These are phyloP conservation scores for Forsythia viridissima DNA, from an alignment of 257 asterid species.

Conservation along the genomic window DNA sequence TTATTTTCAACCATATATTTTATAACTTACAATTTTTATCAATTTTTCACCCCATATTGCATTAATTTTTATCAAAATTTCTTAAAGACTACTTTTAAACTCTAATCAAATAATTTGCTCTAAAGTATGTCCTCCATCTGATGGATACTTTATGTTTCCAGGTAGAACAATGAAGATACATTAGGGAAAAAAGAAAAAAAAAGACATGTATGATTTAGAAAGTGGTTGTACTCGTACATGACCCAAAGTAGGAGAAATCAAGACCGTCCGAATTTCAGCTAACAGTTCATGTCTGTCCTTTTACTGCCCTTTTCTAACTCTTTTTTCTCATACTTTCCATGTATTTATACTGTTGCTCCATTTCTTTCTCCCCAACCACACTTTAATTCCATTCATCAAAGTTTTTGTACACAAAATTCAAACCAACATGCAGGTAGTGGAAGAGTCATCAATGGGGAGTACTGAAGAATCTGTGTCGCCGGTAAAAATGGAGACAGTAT, in stretches of 20 bases:
- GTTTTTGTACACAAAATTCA: not conserved
- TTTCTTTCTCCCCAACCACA: not conserved
- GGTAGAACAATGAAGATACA: not conserved
- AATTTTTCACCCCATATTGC: too few relatives aligned
- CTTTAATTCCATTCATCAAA: not conserved
- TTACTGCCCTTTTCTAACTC: not conserved
- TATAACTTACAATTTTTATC: too few relatives aligned
- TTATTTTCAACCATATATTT: too few relatives aligned
- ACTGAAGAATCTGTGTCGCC: not conserved
- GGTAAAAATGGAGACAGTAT: slow-evolving; percentile 27
- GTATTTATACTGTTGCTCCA: not conserved
- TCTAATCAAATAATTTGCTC: too few relatives aligned
- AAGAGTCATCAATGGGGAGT: slow-evolving; percentile 28
- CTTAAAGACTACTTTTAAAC: too few relatives aligned
- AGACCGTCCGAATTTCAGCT: not conserved
- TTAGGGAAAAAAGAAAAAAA: not conserved
- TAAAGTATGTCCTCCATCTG: too few relatives aligned
- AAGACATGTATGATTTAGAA: too few relatives aligned
- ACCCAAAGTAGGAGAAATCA: not conserved
- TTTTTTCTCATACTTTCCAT: not conserved
- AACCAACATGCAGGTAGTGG: slow-evolving; percentile 34
- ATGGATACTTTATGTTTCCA: too few relatives aligned
- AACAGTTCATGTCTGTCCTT: slow-evolving; percentile 2
- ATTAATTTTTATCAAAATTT: too few relatives aligned
- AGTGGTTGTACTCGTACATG: not conserved